Base-by-base conservation (phyloP, 176 grass and related monocot genomes). In the Musa schizocarpa region DNA sequence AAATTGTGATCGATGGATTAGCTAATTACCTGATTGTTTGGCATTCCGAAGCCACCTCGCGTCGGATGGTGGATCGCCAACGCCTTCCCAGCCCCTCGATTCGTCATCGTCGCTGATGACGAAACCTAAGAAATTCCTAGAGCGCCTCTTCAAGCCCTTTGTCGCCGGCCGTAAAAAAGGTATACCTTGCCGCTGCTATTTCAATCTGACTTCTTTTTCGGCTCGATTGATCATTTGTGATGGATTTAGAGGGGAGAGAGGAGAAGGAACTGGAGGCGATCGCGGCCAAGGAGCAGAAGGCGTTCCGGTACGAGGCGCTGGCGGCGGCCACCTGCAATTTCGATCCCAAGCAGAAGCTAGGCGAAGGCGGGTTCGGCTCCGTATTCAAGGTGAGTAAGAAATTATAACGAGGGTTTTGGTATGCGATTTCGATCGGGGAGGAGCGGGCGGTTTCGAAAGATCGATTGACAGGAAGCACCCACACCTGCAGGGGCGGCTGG, bases 361-460 rank as follows among this genome's bases (percentile, higher is more conserved):
- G 92, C 0, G 80, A 88, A 77, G 92, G 92, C 54, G 92, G 92
- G 9, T 96, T 96, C 73, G 92, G 92, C 2, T 89, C 92, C 14
- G 92, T 96, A 0, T 96, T 80, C 74, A 82, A 68, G 79, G 84
- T 86, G 82, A 74, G 14, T n/a, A n/a, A 62, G 4, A 14, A 8
- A 21, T 62, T 9, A n/a, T 19, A 1, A 1, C 9, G 12, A 17
- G 57, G 57, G 34, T 55, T 73, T 29, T 9, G 57, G 56, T 25
- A 11, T 76, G 29, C 1, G 49, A 58, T 17, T 55, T 27, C 57
- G 72, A 78, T 52, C 4, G 11, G 57, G 64, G 4, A 8, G 50
- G 63, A 16, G 19, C 48, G 24, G 11, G 29, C 49, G 58, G 16
- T 26, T 14, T 63, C 9, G 13, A 25, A 10, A 62, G 69, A 52